A percentile compares a stretch with the other conserved stretches of the same genome.
phyloP scores from a whole-genome alignment of 2,329 filamentous ascomycete genomes.

The Zasmidium citrigriseum region DNA sequence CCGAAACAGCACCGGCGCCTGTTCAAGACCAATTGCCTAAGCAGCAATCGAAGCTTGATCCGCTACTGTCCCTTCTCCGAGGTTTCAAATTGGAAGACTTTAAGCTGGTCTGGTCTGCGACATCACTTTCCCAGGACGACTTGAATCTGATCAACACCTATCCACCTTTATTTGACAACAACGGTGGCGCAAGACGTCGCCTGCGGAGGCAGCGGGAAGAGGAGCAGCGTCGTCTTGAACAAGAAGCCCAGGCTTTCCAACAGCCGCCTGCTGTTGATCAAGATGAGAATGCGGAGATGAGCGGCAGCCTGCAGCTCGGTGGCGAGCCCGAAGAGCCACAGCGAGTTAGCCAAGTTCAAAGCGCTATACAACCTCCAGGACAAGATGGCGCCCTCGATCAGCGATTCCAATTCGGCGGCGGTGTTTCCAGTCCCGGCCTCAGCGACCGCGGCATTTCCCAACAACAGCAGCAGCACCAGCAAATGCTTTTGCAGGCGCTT shows the following conservation, averaged over 20 bases:
- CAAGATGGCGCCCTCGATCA: constrained; percentile 33
- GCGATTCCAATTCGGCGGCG: constrained; percentile 32
- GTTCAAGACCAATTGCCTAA: constrained; percentile 7
- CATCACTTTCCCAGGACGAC: constrained; percentile 49
- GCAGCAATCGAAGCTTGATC: constrained; percentile 19
- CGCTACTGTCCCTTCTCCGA: constrained; percentile 42
- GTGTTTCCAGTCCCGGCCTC: constrained; percentile 56
- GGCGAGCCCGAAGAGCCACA: constrained; percentile 83
- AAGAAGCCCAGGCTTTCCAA: constrained; percentile 50
- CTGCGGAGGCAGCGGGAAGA: constrained; percentile 68
- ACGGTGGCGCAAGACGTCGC: constrained; percentile 79
- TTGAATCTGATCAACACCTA: constrained; percentile 57
- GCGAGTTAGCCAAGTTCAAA: constrained; percentile 60
- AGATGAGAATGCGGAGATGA: constrained; percentile 74
- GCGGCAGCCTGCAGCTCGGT: constrained; percentile 83
- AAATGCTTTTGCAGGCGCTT: constrained; percentile 63
- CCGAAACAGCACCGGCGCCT: constrained; percentile 3
- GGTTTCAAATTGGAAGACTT: constrained; percentile 47
- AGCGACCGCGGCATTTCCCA: constrained; percentile 75
- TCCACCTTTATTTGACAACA: constrained; percentile 79
- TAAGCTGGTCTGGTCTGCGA: constrained; percentile 55
- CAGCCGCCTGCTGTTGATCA: constrained; percentile 50
- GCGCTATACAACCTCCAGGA: constrained; percentile 68
- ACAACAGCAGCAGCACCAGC: constrained; percentile 77
- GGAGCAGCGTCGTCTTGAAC: constrained; percentile 54